A percentile compares a stretch with the other conserved stretches of the same genome.
These are phyloP conservation scores for Phycomyces nitens DNA, from an alignment of 192 early-diverging fungal species.

Conservation along the genomic window DNA sequence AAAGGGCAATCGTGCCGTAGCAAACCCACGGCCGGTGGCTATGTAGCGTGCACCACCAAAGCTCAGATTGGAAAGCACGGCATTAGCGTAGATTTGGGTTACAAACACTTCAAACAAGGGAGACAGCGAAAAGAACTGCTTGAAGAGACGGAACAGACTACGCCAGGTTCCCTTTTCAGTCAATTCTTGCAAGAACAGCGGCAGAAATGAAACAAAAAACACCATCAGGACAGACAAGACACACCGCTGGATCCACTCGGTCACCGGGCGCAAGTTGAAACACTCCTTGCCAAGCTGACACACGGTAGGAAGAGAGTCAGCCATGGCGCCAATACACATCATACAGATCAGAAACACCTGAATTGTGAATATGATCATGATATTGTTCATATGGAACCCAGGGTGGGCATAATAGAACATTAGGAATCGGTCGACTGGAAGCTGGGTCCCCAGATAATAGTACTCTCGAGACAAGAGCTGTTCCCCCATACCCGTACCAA, in stretches of 20 bases:
- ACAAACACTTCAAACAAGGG: slow-evolving; percentile 70
- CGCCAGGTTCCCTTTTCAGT: slow-evolving; percentile 64
- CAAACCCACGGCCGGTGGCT: slow-evolving; percentile 70
- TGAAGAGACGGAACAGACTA: slow-evolving; percentile 52
- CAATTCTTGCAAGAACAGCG: slow-evolving; percentile 68
- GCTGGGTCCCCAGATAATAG: slow-evolving; percentile 69
- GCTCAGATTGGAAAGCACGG: slow-evolving; percentile 62
- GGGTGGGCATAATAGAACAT: slow-evolving; percentile 76
- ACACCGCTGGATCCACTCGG: slow-evolving; percentile 63
- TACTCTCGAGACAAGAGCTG: slow-evolving; percentile 78
- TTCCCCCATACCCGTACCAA: slow-evolving; percentile 78
- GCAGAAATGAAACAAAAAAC: slow-evolving; percentile 65
- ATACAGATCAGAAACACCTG: slow-evolving; percentile 69
- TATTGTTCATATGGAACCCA: slow-evolving; percentile 76
- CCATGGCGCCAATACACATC: slow-evolving; percentile 58
- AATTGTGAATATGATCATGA: slow-evolving; percentile 67
- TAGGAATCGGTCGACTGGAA: slow-evolving; percentile 70
- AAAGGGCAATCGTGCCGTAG: slow-evolving; percentile 62
- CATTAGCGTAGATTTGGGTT: slow-evolving; percentile 67
- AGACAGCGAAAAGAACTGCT: slow-evolving; percentile 67
- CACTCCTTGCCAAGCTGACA: slow-evolving; percentile 52
- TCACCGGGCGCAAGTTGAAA: slow-evolving; percentile 55
- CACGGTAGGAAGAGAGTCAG: slow-evolving; percentile 34
- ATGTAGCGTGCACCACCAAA: slow-evolving; percentile 70
- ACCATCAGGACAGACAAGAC: slow-evolving; percentile 68